A percentile compares a stretch with the other conserved stretches of the same genome.
Conservation (phyloP, 768 basidiomycete species). For the Leccinum rimulosum region DNA sequence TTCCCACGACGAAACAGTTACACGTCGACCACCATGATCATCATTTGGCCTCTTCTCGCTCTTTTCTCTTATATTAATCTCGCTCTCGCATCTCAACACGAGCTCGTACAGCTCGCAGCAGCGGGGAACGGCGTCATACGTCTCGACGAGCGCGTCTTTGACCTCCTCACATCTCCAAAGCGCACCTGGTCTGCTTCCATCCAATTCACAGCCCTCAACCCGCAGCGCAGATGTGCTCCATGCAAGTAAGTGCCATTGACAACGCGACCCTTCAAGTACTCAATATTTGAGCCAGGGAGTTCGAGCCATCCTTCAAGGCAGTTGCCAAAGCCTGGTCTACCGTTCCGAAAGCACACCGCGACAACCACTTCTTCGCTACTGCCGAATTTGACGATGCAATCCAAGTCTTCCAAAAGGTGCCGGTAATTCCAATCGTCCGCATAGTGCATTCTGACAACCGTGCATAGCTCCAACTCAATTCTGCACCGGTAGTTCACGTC, state of each 20-base stretch:
- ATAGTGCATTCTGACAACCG: constrained; percentile 10
- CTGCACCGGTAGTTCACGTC: constrained; percentile 82
- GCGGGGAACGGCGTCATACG: constrained; percentile 77
- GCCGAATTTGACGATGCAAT: constrained; percentile 83
- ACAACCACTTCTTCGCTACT: constrained; percentile 89
- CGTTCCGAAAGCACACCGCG: constrained; percentile 55
- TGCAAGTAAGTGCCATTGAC: constrained; percentile 68
- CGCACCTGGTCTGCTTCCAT: constrained; percentile 88
- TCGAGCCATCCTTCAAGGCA: constrained; percentile 78
- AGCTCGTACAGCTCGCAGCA: constrained; percentile 67
- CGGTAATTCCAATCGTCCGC: neutral
- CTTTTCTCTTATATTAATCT: constrained; percentile 31
- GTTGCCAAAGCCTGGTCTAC: constrained; percentile 83
- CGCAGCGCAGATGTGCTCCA: constrained; percentile 80
- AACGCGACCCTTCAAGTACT: neutral
- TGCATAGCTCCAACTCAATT: constrained; percentile 69
- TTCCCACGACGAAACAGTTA: constrained; percentile 17
- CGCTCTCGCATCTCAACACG: constrained; percentile 40
- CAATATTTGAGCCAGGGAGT: constrained; percentile 55
- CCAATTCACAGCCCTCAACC: constrained; percentile 84
- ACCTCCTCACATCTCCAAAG: constrained; percentile 68
- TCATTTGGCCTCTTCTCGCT: constrained; percentile 27
- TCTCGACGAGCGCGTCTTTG: constrained; percentile 73
- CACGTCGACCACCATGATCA: constrained; percentile 6
- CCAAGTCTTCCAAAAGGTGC: constrained; percentile 77